Base-by-base conservation (phyloP, 2,329 filamentous ascomycete genomes). In the Hymenoscyphus fructigenus region DNA sequence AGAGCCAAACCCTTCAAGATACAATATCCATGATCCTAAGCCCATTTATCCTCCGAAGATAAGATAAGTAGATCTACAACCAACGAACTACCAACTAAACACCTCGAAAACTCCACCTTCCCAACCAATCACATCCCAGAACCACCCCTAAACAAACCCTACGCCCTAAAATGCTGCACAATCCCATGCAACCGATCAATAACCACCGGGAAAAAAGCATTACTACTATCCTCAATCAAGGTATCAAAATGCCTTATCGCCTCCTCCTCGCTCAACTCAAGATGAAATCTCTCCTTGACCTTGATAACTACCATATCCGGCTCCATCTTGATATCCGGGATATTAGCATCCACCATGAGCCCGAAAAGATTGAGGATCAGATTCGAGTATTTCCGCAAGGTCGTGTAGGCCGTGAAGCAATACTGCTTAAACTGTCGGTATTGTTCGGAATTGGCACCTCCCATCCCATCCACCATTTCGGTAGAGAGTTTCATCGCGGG, bases 381-480 rank as follows among this genome's bases (percentile, higher is more conserved):
- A 71, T 94, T 96, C 20, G 90, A 91, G 1, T 88, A 92, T 76
- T 98, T 97, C 65, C 95, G 87, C 55, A 99, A 81, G 0, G 95
- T 93, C 1, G 91, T 92, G 78, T 96, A 99, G 0, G 95, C 92
- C 2, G 96, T 91, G 78, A 97, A 97, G 76, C 93, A 97, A 78
- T 98, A 97, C 73, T 96, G 91, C 75, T 95, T 95, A 79, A 99
- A 99, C 61, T 90, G 86, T 55, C 89, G 83, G 77, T 97, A 99
- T 67, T 96, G 89, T 26, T 91, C 86, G 3, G 91, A 92, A 38
- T 85, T 84, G 7, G 88, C 84, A 14, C 95, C 95, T 50, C 96
- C 96, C 92, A 99, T 97, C 68, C 93, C 95, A 74, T 99, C 95
- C 3, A 98, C 92, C 95, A 99, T 99, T 75, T 99, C 94, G 72